Base-by-base conservation (phyloP, 2,329 filamentous ascomycete genomes). In the Juglanconis juglandina region DNA sequence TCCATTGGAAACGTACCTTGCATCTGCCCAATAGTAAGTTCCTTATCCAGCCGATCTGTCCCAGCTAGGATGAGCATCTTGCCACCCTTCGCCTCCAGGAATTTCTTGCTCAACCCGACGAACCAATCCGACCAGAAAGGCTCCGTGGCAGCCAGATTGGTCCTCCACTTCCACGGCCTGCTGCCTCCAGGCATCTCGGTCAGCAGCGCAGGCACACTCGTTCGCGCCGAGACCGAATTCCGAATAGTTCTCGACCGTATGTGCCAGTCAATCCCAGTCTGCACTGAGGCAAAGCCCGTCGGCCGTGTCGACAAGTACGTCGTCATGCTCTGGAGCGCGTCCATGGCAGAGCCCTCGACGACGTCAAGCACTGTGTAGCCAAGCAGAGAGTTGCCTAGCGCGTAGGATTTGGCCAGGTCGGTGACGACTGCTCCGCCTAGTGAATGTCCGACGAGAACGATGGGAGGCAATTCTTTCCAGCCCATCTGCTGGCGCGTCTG, bases 111-210 rank as follows among this genome's bases (percentile, higher is more conserved):
- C 68, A 98, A 80, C 0, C 92, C 92, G 10, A 85, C 81, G 70
- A 97, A 98, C 94, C 94, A 99, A 65, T 87, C 89, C 72, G 95
- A 88, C 94, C 94, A 99, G 73, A 93, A 98, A 0, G 90, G 87
- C 69, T 96, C 89, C 8, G 95, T 98, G 42, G 86, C 85, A 0
- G 82, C 85, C 33, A 98, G 80, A 70, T 97, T 87, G 3, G 95
- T 98, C 66, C 87, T 82, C 95, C 95, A 99, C 60, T 82, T 82
- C 89, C 90, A 96, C 2, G 84, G 81, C 53, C 81, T 77, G 50
- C 53, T 60, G 11, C 54, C 60, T 57, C 47, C 63, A 51, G 46
- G 56, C 30, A 4, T 48, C 56, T 81, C 76, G 3, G 76, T 79
- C 57, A 98, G 77, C 11, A 99, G 76, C 2, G 88, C 88, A 0